These are phyloP conservation scores for Lactarius hatsudake DNA, from an alignment of 768 basidiomycete genomes.

Conservation along the genomic window DNA sequence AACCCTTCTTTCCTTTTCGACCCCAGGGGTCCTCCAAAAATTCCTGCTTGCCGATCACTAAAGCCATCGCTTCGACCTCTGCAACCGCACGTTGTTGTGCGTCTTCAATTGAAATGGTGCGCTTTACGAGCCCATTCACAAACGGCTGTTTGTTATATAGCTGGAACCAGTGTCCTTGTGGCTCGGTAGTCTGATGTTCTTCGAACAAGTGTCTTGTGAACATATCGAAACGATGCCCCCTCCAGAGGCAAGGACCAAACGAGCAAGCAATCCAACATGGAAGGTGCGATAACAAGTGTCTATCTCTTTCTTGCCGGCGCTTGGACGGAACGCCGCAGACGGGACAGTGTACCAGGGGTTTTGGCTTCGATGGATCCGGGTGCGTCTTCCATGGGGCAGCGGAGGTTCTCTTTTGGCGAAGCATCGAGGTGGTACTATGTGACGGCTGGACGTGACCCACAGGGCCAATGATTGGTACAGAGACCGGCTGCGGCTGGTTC, in stretches of 20 bases:
- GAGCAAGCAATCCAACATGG: constrained; percentile 10
- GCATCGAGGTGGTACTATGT: no score
- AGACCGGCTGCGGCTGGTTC: not conserved
- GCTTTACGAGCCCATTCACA: not conserved
- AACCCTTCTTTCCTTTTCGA: not conserved
- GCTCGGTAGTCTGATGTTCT: not conserved
- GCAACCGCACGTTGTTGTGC: not conserved
- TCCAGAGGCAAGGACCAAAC: constrained; percentile 5
- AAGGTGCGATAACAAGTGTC: not conserved
- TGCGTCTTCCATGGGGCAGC: not conserved
- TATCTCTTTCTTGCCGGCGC: not conserved
- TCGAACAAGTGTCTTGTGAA: not conserved
- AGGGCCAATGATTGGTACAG: not conserved
- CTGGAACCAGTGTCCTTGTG: not conserved
- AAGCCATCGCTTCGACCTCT: not conserved
- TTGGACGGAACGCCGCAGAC: not conserved
- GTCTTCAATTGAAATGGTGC: not conserved
- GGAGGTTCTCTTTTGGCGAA: not conserved
- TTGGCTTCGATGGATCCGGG: not conserved
- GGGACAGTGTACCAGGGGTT: not conserved
- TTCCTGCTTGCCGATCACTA: not conserved
- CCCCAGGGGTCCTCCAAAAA: not conserved
- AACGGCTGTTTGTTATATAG: constrained; percentile 11
- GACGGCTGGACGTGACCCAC: not conserved
- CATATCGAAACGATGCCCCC: constrained; percentile 5